phyloP scores from a whole-genome alignment of 352 stramenopile species.

The Phytophthora brassicae region DNA sequence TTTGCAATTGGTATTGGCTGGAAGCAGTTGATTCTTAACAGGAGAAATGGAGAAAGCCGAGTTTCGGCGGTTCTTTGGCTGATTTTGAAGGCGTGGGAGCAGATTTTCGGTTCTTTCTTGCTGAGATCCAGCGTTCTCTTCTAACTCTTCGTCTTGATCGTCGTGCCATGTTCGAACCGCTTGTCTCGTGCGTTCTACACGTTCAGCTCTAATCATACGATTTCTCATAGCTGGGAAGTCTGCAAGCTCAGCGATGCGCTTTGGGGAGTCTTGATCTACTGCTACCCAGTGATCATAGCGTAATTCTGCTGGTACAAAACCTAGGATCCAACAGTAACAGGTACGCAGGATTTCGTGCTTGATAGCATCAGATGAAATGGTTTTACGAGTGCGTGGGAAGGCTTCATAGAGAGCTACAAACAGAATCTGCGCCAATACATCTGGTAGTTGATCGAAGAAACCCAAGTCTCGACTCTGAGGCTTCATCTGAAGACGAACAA shows the following conservation, averaged over 20 bases:
- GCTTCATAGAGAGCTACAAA: constrained; percentile 72
- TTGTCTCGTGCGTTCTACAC: constrained; percentile 60
- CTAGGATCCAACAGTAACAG: constrained; percentile 66
- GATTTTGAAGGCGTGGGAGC: constrained; percentile 12
- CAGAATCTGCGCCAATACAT: constrained; percentile 61
- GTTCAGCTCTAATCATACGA: constrained; percentile 62
- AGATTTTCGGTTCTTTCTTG: neutral
- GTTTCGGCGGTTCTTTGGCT: constrained; percentile 12
- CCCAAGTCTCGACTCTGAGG: constrained; percentile 44
- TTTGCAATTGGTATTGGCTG: neutral
- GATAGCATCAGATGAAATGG: constrained; percentile 36
- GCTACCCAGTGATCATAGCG: constrained; percentile 55
- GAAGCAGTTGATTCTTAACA: neutral
- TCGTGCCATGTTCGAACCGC: constrained; percentile 54
- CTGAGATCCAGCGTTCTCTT: no score
- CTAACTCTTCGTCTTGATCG: constrained; percentile 20
- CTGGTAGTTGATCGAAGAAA: constrained; percentile 59
- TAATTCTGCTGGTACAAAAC: constrained; percentile 54
- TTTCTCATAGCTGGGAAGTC: constrained; percentile 75
- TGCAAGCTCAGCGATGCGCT: constrained; percentile 53
- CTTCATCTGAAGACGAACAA: constrained; percentile 63
- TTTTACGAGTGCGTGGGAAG: constrained; percentile 64
- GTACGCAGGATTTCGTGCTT: constrained; percentile 46
- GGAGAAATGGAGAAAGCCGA: constrained; percentile 28
- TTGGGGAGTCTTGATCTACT: constrained; percentile 56